Conservation (phyloP, 2,329 filamentous ascomycete genomes). For the Fusarium sp. region DNA sequence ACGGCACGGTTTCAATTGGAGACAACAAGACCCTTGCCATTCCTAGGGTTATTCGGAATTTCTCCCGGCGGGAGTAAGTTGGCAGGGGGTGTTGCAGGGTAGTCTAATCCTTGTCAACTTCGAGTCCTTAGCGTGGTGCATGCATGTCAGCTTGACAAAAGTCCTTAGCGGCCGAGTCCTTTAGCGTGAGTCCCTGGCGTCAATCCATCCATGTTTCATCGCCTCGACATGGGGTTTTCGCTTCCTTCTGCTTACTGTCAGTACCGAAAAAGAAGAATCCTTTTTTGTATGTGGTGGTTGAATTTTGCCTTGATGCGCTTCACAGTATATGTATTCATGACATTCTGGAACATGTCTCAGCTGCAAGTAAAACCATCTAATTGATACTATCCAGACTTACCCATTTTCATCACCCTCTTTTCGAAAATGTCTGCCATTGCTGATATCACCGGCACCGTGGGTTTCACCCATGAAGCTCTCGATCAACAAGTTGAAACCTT, state of each 20-base stretch:
- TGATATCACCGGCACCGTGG: conserved; percentile 7
- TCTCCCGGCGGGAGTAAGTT: not conserved
- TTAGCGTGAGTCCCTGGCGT: conserved; percentile 6
- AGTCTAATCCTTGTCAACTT: not conserved
- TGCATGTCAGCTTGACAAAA: conserved; percentile 11
- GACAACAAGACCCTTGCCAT: not conserved
- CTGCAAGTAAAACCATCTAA: not conserved
- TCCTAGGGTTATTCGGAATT: not conserved
- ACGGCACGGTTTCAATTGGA: not conserved
- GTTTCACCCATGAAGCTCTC: conserved; percentile 2
- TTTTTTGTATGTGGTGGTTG: not conserved
- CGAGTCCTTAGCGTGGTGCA: not conserved
- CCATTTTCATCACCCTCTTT: not conserved
- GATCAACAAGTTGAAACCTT: conserved; percentile 5
- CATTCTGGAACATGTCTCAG: not conserved
- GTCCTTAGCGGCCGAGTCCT: conserved; percentile 7
- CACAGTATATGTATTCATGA: conserved; percentile 3
- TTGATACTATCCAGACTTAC: not conserved
- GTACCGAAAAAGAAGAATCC: not conserved
- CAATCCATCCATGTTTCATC: not conserved
- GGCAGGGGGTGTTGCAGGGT: not conserved
- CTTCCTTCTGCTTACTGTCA: conserved; percentile 5
- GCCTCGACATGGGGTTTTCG: not conserved
- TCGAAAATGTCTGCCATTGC: not conserved
- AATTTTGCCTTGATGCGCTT: not conserved